Evolutionary conservation across 2,329 filamentous ascomycete genomes (phyloP).

Genomic region (Aspergillus nomiae): DNA sequence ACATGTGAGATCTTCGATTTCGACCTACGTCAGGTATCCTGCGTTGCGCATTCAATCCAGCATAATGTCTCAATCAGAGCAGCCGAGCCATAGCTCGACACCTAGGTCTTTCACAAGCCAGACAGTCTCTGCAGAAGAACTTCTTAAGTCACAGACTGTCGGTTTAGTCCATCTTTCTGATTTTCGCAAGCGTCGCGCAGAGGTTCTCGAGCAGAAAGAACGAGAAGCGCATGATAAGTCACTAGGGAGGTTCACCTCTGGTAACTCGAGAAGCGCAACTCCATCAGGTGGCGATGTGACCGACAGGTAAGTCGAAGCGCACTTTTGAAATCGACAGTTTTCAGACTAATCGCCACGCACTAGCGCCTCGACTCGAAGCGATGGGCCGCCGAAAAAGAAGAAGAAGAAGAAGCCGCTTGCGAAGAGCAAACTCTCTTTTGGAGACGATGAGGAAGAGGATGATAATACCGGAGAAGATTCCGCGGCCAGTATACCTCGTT

Average conservation of each 20-base stretch:
- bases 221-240: conserved; percentile 71
- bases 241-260: conserved; percentile 44
- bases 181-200: conserved; percentile 92
- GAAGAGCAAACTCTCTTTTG: conserved; percentile 65
- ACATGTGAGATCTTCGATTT: conserved; percentile 4
- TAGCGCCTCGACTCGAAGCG: conserved; percentile 51
- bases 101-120: conserved; percentile 69
- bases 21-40: background rate
- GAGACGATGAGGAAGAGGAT: conserved; percentile 65
- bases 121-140: conserved; percentile 74
- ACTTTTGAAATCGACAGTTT: conserved; percentile 4
- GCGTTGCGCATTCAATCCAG: background rate
- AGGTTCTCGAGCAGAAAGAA: conserved; percentile 89
- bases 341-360: conserved; percentile 59
- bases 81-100: conserved; percentile 45
- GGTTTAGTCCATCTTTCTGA: conserved; percentile 90
- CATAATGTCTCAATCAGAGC: conserved; percentile 35
- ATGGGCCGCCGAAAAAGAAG: conserved; percentile 51
- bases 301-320: conserved; percentile 58
- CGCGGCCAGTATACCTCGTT: conserved; percentile 40
- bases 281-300: conserved; percentile 49
- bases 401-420: conserved; percentile 63
- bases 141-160: conserved; percentile 82
- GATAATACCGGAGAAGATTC: conserved; percentile 53
- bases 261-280: conserved; percentile 54